A percentile compares a stretch with the other conserved stretches of the same genome.
These are phyloP conservation scores for Gillenia trifoliata DNA, from an alignment of 306 rosid species.

Conservation along the genomic window DNA sequence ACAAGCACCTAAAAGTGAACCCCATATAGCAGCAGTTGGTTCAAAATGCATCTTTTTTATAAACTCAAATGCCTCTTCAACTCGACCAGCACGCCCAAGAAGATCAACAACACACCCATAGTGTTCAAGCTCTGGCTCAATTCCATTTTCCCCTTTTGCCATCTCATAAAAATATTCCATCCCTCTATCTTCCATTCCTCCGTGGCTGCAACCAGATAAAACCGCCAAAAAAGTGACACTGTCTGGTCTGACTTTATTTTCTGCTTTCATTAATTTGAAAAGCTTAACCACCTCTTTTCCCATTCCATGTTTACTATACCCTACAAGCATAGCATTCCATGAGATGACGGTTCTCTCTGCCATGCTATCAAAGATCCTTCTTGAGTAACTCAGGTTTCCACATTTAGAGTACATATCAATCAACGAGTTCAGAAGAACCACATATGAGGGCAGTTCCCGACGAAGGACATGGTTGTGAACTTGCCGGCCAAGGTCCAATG, in stretches of 20 bases:
- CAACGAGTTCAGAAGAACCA: conserved; percentile 81
- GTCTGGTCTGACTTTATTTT: conserved; percentile 62
- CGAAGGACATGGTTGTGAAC: conserved; percentile 75
- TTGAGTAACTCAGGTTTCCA: conserved; percentile 65
- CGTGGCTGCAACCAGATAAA: conserved; percentile 90
- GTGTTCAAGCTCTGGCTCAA: conserved; percentile 65
- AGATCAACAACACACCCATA: conserved; percentile 85
- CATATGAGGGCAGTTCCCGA: conserved; percentile 41
- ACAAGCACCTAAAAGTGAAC: conserved; percentile 82
- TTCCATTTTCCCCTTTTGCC: conserved; percentile 42
- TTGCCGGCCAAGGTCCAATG: conserved; percentile 82
- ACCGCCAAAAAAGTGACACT: conserved; percentile 73
- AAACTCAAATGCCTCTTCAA: conserved; percentile 64
- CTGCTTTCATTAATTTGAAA: conserved; percentile 58
- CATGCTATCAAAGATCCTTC: conserved; percentile 66
- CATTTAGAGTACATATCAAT: conserved; percentile 95
- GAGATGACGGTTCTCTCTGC: conserved; percentile 68
- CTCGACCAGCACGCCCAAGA: conserved; percentile 77
- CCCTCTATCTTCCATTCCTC: conserved; percentile 68
- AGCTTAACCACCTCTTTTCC: conserved; percentile 78
- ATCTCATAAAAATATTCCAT: conserved; percentile 61
- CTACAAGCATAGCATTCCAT: conserved; percentile 91
- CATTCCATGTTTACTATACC: conserved; percentile 87
- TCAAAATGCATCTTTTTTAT: conserved; percentile 50
- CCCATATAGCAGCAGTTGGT: conserved; percentile 84